Conservation (phyloP, 192 early-diverging fungal genomes). For the Pilobolus umbonatus region DNA sequence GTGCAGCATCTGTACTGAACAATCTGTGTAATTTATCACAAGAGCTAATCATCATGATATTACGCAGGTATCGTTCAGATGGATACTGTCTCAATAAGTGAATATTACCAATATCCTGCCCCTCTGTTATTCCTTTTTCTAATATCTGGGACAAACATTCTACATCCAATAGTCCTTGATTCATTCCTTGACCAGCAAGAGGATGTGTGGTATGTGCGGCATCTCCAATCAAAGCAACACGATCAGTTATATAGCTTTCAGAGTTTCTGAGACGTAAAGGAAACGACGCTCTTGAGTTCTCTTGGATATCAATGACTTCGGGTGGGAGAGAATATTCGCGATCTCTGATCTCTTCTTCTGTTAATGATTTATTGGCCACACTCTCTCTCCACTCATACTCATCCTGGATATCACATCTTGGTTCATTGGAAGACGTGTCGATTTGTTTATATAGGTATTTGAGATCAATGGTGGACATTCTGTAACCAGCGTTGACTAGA, state of each 20-base stretch:
- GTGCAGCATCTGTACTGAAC: slow-evolving; percentile 62
- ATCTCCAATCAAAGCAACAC: slow-evolving; percentile 90
- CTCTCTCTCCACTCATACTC: slow-evolving; percentile 68
- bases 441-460: slow-evolving; percentile 62
- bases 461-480: slow-evolving; percentile 64
- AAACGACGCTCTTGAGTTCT: slow-evolving; percentile 71
- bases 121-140: slow-evolving; percentile 56
- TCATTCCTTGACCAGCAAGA: slow-evolving; percentile 94
- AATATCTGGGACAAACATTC: slow-evolving; percentile 62
- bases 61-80: slow-evolving; percentile 74
- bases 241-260: slow-evolving; percentile 65
- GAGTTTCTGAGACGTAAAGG: slow-evolving; percentile 82
- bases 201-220: slow-evolving; percentile 96
- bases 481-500: slow-evolving; percentile 82
- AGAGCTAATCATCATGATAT: slow-evolving; percentile 79
- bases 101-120: slow-evolving; percentile 77
- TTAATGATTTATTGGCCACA: slow-evolving; percentile 27
- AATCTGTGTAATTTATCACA: slow-evolving; percentile 77
- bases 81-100: slow-evolving; percentile 77
- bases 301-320: slow-evolving; percentile 53
- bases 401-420: slow-evolving; percentile 44
- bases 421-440: slow-evolving; percentile 31
- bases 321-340: slow-evolving; percentile 49
- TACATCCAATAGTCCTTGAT: slow-evolving; percentile 88
- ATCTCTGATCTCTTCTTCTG: slow-evolving; percentile 9